Base-by-base conservation (phyloP, 768 basidiomycete species). In the Suillus tomentosus region DNA sequence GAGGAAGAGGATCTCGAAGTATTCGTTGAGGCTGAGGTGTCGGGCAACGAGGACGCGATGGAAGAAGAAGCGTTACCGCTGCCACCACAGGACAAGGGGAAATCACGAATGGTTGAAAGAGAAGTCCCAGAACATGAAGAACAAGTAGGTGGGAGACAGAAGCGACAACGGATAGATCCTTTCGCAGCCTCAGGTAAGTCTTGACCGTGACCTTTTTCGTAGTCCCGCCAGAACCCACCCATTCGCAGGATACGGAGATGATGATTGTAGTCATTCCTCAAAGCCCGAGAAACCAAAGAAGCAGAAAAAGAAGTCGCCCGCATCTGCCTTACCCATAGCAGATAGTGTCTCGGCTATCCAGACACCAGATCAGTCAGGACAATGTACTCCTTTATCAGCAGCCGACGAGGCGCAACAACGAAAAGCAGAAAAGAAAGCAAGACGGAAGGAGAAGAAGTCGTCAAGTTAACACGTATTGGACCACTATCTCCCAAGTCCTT, bases 121-220 rank as follows among this genome's bases (percentile, higher is more conserved):
- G 69, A 65, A 62, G 62, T 65, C 42, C 59, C 61, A 39, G 47
- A 53, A 24, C n/a, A 39, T n/a, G 64, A 10, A 11, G 71, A 65
- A 27, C 39, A 67, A 47, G 65, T 36, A 71, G 70, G 10, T 60
- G 66, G 8, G 86, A 42, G 84, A 72, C 82, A 84, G 37, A 81
- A 82, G 72, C 80, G 87, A 68, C 80, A 82, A 36, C 76, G 74
- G 0, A 70, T 89, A 36, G 90, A 91, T 74, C 87, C 87, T 6
- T 92, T 91, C 68, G 83, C 86, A 63, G 50, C 50, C 27, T 50
- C 50, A 17, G 89, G 91, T 87, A 69, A 50, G 65, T 40, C 15
- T 64, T 31, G 37, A 27, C 17, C 9, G 17, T 42, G 5, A 14
- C 19, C 7, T 11, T 9, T 45, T n/a, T 62, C 58, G 9, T 4